phyloP scores from a whole-genome alignment of 2,329 filamentous ascomycete species.

The Massarina eburnea region DNA sequence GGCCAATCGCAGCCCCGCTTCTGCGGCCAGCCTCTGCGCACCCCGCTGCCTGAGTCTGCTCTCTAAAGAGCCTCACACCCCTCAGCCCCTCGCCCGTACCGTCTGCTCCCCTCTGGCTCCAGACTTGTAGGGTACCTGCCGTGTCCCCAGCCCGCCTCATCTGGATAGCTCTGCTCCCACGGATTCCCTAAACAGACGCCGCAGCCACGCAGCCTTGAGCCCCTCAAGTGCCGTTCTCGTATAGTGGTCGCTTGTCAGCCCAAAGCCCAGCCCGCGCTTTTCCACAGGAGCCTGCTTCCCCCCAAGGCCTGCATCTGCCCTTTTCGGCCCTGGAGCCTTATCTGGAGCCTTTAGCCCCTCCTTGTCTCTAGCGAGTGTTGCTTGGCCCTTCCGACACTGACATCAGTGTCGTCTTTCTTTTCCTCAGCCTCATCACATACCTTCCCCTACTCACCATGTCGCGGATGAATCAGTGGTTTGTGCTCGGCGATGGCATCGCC shows the following conservation, averaged over 20 bases:
- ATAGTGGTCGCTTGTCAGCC: too few relatives aligned
- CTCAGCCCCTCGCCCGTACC: conserved; percentile 24
- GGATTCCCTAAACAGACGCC: conserved; percentile 30
- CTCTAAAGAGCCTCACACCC: conserved; percentile 33
- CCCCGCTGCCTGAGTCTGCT: conserved; percentile 22
- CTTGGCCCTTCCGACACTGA: conserved; percentile 39
- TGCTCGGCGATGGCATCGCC: conserved; percentile 53
- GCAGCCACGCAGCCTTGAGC: conserved; percentile 34
- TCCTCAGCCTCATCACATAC: conserved; percentile 23
- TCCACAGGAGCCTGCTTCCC: conserved; percentile 13
- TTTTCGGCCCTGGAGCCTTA: conserved; percentile 22
- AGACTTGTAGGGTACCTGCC: conserved; percentile 8
- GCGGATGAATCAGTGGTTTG: conserved; percentile 51
- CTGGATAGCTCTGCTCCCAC: conserved; percentile 12
- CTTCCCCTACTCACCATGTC: conserved; percentile 30
- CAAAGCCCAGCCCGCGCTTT: too few relatives aligned
- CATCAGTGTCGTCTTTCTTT: conserved; percentile 41
- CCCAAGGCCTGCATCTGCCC: conserved; percentile 37
- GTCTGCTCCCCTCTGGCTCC: conserved; percentile 8
- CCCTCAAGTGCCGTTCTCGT: conserved; percentile 31
- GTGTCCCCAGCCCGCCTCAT: conserved; percentile 13
- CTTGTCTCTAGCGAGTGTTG: conserved; percentile 34
- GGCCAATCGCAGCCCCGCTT: conserved; percentile 31
- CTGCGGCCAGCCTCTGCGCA: conserved; percentile 10
- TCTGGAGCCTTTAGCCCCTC: conserved; percentile 35